phyloP scores from a whole-genome alignment of 345 rosid genomes.

The Sisymbrium irio region DNA sequence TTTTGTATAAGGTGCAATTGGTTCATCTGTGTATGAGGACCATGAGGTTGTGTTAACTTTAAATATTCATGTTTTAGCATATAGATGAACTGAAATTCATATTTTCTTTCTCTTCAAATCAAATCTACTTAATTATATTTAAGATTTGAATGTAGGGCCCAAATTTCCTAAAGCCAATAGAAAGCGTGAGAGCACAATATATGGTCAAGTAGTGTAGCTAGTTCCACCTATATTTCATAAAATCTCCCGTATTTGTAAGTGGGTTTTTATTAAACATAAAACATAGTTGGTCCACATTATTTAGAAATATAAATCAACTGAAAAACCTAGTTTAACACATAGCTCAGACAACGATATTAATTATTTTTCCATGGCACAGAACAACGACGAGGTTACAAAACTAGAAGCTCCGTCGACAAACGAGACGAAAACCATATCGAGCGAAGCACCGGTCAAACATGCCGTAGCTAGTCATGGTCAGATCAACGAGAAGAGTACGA shows the following conservation, averaged over 20 bases:
- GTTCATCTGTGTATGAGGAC: background rate
- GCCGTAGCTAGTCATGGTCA: conserved; percentile 3
- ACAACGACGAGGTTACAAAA: conserved; percentile 10
- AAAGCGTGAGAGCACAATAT: background rate
- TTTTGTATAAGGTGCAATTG: background rate
- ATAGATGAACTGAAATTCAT: background rate
- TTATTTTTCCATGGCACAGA: conserved; percentile 11
- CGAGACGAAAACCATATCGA: background rate
- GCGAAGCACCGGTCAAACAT: conserved; percentile 12
- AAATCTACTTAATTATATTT: background rate
- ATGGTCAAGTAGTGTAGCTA: background rate
- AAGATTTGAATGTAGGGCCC: background rate
- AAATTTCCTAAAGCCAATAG: background rate
- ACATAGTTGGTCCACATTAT: background rate
- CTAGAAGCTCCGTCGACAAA: background rate
- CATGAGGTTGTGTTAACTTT: background rate
- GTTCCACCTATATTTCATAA: background rate
- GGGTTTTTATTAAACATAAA: background rate
- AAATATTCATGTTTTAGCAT: background rate
- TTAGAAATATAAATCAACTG: background rate
- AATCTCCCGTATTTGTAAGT: background rate
- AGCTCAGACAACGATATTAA: conserved; percentile 2
- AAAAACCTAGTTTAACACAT: background rate
- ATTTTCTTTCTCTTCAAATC: background rate
- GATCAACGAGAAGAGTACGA: conserved; percentile 8